Base-by-base conservation (phyloP, 1,139 yeast species). In the Lodderomyces parapsilosis region DNA sequence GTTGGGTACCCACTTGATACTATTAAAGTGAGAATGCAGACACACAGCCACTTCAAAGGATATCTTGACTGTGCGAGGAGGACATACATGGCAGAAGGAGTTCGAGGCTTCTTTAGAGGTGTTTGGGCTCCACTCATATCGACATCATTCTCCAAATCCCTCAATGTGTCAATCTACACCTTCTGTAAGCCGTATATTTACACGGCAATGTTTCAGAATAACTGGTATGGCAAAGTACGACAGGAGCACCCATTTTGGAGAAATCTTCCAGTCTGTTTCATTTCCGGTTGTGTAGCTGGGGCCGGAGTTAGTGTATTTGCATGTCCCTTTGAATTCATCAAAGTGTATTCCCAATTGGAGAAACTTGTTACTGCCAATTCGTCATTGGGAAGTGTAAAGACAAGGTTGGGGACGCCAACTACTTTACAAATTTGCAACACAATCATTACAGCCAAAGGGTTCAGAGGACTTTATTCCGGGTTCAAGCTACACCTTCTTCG, bases 1-100 rank as follows among this genome's bases (percentile, higher is more conserved):
- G 73, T 81, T n/a, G 95, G 94, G 8, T 88, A 83, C 56, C 96
- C 96, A 0, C 62, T 89, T 40, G 96, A 89, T 58, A 84, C 95
- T 9, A 73, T 89, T 45, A 89, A 89, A 60, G 87, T 95, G 0
- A 66, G 96, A 49, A 82, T 86, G 80, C 96, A 89, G 59, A 85
- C 96, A 0, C 86, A 86, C 60, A 61, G 62, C 41, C 73, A 76
- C 38, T 87, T 80, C 62, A 66, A 67, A 10, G 73, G 80, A 38
- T 76, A 83, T 38, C 62, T 72, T 49, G 81, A 80, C 45, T 88
- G 96, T 57, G 66, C 84, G 13, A 58, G 58, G 27, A 68, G 74
- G 41, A 85, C 96, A 0, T 68, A 80, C 36, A 54, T 58, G 9
- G 64, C 68, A 7, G 96, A 86, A 56, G 96, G 96, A 0, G 36